Evolutionary conservation across 1,284 basidiomycete species (phyloP), one percentile per base, ranked within the genome.

Genomic region (Trametes hirsuta): DNA sequence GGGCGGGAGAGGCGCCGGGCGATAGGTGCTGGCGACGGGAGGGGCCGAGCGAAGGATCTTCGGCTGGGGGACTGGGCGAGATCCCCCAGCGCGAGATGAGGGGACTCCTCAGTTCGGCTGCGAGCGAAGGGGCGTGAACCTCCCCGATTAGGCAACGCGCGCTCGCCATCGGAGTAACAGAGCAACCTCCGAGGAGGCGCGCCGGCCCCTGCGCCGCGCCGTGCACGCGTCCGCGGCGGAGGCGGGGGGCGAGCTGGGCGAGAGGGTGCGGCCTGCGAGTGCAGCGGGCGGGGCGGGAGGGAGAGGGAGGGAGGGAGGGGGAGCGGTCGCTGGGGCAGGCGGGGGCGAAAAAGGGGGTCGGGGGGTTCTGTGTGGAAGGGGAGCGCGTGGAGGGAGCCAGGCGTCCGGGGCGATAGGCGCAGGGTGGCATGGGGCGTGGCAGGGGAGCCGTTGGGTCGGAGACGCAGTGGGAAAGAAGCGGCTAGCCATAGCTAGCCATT

Each of bases 81-180:
- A 67, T 69, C 66, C 47, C n/a, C n/a, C 21, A 37, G 53, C 48
- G 37, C 47, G 67, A 68, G 68, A 68, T 68, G 68, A 68, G 68
- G 59, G 62, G 60, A 66, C 62, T 55, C 46, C 68, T 67, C 68
- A 66, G 61, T 68, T 69, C 68, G 66, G 65, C 58, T 62, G 63
- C 56, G 61, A 60, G 64, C 63, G 60, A 53, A 61, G 54, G 58
- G 47, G 30, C 42, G 61, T 56, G 61, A 25, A 61, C 54, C 47
- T 63, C 53, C 61, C 55, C 12, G 22, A 42, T 56, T 52, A 41
- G 61, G 64, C 40, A 65, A 34, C 24, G 60, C 39, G 58, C 54
- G 48, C 30, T 51, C 47, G 44, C 24, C 44, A 48, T 57, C 63
- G 63, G 63, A 64, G 58, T 47, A 62, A 59, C 47, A 47, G 59